Evolutionary conservation across 2,329 filamentous ascomycete species (phyloP).

Genomic region (Paramyrothecium sp.): DNA sequence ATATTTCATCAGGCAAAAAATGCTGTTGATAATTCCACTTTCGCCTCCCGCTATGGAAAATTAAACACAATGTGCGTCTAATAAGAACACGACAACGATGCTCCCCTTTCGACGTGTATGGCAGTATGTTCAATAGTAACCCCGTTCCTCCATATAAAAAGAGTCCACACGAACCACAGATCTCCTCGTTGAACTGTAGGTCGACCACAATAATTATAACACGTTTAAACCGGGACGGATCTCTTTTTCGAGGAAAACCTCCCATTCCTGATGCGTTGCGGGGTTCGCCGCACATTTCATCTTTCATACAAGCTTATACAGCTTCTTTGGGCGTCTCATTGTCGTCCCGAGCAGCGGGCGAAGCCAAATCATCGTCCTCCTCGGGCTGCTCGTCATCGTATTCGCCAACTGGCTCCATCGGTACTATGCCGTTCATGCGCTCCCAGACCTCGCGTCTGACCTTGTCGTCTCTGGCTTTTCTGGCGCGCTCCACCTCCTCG

Average conservation of each 20-base stretch:
- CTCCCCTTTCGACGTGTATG: not conserved
- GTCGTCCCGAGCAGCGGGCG: slow-evolving; percentile 10
- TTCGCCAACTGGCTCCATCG: slow-evolving; percentile 41
- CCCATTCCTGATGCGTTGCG: not conserved
- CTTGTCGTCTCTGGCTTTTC: slow-evolving; percentile 82
- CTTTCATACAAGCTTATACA: not conserved
- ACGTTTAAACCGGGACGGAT: too few species aligned
- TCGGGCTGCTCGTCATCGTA: slow-evolving; percentile 23
- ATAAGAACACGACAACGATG: not conserved
- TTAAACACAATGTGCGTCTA: slow-evolving; percentile 5
- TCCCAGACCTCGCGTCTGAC: slow-evolving; percentile 80
- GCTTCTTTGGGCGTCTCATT: slow-evolving; percentile 12
- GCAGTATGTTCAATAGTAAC: not conserved
- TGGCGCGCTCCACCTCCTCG: slow-evolving; percentile 85
- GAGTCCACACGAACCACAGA: not conserved
- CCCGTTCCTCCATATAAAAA: slow-evolving; percentile 1
- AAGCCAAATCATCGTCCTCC: slow-evolving; percentile 17
- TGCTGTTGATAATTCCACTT: slow-evolving; percentile 11
- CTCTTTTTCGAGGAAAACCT: not conserved
- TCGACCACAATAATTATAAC: not conserved
- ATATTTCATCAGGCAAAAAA: not conserved
- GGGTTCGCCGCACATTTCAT: not conserved
- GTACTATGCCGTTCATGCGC: slow-evolving; percentile 56
- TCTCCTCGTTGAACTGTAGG: not conserved
- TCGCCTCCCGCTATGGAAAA: slow-evolving; percentile 33